phyloP scores from a whole-genome alignment of 192 early-diverging fungal species.

The Lunasporangiospora selenospora region DNA sequence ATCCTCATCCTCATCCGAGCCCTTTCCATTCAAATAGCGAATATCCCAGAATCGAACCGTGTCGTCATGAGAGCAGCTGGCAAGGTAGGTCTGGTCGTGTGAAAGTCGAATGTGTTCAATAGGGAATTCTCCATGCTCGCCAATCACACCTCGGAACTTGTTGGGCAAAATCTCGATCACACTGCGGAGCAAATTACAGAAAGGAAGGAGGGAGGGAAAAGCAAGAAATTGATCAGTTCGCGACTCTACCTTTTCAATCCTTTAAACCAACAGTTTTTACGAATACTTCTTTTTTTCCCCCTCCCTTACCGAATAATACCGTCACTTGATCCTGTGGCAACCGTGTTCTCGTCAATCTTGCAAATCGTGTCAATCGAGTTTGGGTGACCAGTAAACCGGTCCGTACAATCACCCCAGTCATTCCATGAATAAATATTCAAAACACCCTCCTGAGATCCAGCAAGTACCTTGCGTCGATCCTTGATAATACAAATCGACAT shows the following conservation, averaged over 20 bases:
- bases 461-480: slow-evolving; percentile 83
- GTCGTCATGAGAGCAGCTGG: slow-evolving; percentile 87
- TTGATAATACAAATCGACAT: slow-evolving; percentile 80
- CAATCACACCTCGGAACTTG: slow-evolving; percentile 86
- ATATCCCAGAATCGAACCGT: slow-evolving; percentile 91
- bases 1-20: slow-evolving; percentile 52
- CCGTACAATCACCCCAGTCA: slow-evolving; percentile 92
- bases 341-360: slow-evolving; percentile 82
- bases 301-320: slow-evolving; percentile 74
- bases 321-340: slow-evolving; percentile 92
- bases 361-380: slow-evolving; percentile 86
- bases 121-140: slow-evolving; percentile 89
- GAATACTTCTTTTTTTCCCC: neutral
- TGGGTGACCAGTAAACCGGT: slow-evolving; percentile 96
- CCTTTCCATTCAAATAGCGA: slow-evolving; percentile 60
- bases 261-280: neutral
- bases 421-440: slow-evolving; percentile 90
- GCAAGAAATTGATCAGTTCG: neutral
- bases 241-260: too few relatives aligned
- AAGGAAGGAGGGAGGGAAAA: neutral
- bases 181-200: too few relatives aligned
- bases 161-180: slow-evolving; percentile 92
- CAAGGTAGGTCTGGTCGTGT: slow-evolving; percentile 77
- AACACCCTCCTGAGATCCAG: slow-evolving; percentile 91
- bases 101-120: slow-evolving; percentile 83